These are phyloP conservation scores for Schizopora paradoxa DNA, from an alignment of 1,284 basidiomycete species.

Conservation along the genomic window DNA sequence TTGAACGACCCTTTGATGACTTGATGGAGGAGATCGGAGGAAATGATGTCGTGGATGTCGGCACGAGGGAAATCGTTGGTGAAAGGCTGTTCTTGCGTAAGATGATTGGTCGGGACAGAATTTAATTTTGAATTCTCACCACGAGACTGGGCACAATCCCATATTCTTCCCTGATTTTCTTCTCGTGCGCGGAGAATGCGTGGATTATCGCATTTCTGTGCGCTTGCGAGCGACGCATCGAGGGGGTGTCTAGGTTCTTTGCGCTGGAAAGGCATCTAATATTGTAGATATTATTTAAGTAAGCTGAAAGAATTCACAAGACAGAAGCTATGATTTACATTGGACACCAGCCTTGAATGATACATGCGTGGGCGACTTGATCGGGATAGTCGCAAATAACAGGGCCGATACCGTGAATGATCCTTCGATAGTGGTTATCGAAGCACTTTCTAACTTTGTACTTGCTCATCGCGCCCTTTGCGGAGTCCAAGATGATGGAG, in stretches of 20 bases:
- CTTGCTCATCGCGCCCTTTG: constrained; percentile 17
- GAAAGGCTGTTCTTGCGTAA: constrained; percentile 29
- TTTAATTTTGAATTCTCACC: background rate
- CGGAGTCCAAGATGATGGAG: constrained; percentile 10
- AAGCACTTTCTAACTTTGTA: constrained; percentile 17
- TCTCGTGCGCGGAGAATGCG: too few relatives aligned
- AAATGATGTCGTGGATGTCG: constrained; percentile 32
- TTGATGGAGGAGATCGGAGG: constrained; percentile 37
- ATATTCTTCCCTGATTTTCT: background rate
- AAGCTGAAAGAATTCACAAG: too few relatives aligned
- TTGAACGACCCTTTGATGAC: constrained; percentile 36
- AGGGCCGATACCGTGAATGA: constrained; percentile 18
- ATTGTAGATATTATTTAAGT: too few relatives aligned
- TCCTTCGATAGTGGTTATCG: constrained; percentile 17
- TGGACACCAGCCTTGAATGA: constrained; percentile 25
- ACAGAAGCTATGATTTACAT: constrained; percentile 10
- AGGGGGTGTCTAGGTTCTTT: too few relatives aligned
- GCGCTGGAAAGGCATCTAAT: too few relatives aligned
- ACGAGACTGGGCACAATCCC: background rate
- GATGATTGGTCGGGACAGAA: background rate
- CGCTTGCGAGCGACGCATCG: too few relatives aligned
- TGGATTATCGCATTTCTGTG: too few relatives aligned
- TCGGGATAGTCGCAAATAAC: constrained; percentile 26
- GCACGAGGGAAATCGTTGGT: constrained; percentile 28
- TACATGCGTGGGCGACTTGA: constrained; percentile 18